These are phyloP conservation scores for Inonotus obliquus DNA, from an alignment of 1,284 basidiomycete genomes.

Conservation along the genomic window DNA sequence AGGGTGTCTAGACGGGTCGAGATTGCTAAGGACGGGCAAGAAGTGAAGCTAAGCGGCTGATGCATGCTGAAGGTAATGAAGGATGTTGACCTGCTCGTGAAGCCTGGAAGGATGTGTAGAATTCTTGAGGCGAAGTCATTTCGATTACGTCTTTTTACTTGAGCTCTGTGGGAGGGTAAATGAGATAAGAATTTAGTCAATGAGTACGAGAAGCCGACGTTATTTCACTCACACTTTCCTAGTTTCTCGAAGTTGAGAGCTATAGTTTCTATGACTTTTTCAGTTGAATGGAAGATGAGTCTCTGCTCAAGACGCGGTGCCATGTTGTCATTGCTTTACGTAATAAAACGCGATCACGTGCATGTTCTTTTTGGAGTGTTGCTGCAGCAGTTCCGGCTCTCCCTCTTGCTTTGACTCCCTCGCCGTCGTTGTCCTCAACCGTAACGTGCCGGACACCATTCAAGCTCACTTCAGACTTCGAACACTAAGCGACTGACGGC, in stretches of 20 bases:
- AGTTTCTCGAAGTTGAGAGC: too few species aligned
- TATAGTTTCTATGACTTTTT: too few species aligned
- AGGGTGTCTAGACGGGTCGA: conserved; percentile 24
- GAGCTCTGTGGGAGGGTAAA: neutral
- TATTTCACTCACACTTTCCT: too few species aligned
- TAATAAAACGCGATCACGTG: conserved; percentile 11
- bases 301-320: too few species aligned
- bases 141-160: neutral
- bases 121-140: conserved; percentile 37
- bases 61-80: neutral
- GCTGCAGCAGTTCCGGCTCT: neutral
- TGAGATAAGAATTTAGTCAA: too few species aligned
- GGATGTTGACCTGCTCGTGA: conserved; percentile 27
- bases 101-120: conserved; percentile 42
- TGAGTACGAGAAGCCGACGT: too few species aligned
- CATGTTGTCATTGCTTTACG: neutral
- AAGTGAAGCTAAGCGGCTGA: neutral
- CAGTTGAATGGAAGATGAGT: too few species aligned
- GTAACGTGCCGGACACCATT: conserved; percentile 4
- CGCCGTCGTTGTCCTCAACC: neutral
- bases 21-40: conserved; percentile 24
- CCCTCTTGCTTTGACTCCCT: neutral
- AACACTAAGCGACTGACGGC: too few species aligned
- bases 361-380: neutral
- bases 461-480: neutral